A percentile compares a stretch with the other conserved stretches of the same genome.
Evolutionary conservation across 2,329 filamentous ascomycete species (phyloP).

Genomic region (Huntiella decipiens): DNA sequence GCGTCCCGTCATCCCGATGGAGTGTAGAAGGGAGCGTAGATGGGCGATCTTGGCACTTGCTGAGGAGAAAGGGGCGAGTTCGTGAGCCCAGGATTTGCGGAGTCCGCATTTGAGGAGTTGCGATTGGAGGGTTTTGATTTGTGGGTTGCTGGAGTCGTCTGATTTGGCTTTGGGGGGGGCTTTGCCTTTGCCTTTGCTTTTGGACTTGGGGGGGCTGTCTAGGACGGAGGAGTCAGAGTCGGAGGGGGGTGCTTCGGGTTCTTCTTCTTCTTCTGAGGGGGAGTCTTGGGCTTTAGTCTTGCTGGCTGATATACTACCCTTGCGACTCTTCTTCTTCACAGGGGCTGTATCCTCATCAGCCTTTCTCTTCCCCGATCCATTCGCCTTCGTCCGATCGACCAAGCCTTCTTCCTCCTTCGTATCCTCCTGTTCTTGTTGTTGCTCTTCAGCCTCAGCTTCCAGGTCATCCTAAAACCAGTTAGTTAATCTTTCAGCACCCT

Average conservation of each 20-base stretch:
- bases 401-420: slow-evolving; percentile 1
- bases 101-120: slow-evolving; percentile 82
- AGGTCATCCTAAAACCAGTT: slow-evolving; percentile 1
- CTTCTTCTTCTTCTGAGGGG: slow-evolving; percentile 7
- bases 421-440: neutral
- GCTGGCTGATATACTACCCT: too few species aligned
- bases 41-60: slow-evolving; percentile 67
- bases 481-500: neutral
- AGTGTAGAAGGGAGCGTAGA: slow-evolving; percentile 57
- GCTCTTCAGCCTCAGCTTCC: neutral
- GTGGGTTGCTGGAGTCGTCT: slow-evolving; percentile 34
- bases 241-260: slow-evolving; percentile 3
- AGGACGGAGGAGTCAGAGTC: slow-evolving; percentile 41
- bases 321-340: too few species aligned
- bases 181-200: slow-evolving; percentile 13
- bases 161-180: slow-evolving; percentile 26
- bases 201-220: slow-evolving; percentile 39
- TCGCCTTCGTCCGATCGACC: neutral
- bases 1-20: slow-evolving; percentile 72
- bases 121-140: slow-evolving; percentile 75
- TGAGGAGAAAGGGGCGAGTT: slow-evolving; percentile 55
- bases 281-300: slow-evolving; percentile 1
- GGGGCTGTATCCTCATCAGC: too few species aligned
- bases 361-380: too few species aligned
- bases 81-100: slow-evolving; percentile 75